Evolutionary conservation across 1,284 basidiomycete species (phyloP).

Genomic region (Ceratorhiza oryzae-sativae): DNA sequence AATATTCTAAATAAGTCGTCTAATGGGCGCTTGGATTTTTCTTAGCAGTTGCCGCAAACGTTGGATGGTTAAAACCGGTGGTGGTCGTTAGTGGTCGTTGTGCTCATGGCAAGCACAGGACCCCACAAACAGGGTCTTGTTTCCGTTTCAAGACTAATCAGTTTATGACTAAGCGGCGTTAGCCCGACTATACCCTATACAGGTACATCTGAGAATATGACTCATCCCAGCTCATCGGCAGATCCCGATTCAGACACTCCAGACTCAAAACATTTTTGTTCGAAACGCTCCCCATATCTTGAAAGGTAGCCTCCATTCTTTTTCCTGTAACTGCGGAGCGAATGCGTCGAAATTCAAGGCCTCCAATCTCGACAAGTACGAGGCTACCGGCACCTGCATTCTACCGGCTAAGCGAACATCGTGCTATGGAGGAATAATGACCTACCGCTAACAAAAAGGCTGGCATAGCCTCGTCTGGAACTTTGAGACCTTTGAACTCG

Average conservation of each 20-base stretch:
- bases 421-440: slow-evolving; percentile 45
- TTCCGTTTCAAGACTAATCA: slow-evolving; percentile 30
- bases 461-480: slow-evolving; percentile 63
- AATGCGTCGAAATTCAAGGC: slow-evolving; percentile 85
- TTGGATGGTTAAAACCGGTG: neutral
- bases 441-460: slow-evolving; percentile 81
- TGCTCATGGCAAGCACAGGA: slow-evolving; percentile 26
- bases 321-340: slow-evolving; percentile 68
- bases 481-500: slow-evolving; percentile 68
- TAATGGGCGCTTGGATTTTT: neutral
- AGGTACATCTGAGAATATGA: neutral
- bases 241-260: slow-evolving; percentile 1
- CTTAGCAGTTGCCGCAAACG: neutral
- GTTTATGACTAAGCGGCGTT: neutral
- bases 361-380: slow-evolving; percentile 78
- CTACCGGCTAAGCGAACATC: slow-evolving; percentile 24
- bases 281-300: slow-evolving; percentile 72
- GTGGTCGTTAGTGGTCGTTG: slow-evolving; percentile 23
- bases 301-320: slow-evolving; percentile 88
- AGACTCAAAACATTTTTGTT: slow-evolving; percentile 13
- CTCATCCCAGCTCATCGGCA: neutral
- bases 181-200: neutral
- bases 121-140: slow-evolving; percentile 36
- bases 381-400: slow-evolving; percentile 73
- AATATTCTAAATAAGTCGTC: neutral